These are phyloP conservation scores for Trapa bicornis DNA, from an alignment of 345 rosid genomes.

Conservation along the genomic window DNA sequence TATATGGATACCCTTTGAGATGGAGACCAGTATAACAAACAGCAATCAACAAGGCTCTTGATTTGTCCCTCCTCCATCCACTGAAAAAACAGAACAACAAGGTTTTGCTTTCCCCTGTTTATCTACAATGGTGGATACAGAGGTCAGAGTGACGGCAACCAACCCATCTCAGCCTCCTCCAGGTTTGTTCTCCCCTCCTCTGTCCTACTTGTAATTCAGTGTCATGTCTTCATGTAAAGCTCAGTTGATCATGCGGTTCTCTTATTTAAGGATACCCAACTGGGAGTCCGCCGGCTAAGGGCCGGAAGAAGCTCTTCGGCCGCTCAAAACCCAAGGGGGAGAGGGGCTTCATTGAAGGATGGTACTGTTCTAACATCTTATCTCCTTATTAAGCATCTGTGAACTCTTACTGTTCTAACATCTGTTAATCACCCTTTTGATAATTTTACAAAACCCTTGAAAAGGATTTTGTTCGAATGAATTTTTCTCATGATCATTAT, in stretches of 20 bases:
- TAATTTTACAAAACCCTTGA: too few species aligned
- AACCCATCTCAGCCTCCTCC: conserved; percentile 6
- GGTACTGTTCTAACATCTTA: conserved; percentile 21
- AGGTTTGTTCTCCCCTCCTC: conserved; percentile 4
- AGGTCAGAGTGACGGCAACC: too few species aligned
- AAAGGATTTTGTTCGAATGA: too few species aligned
- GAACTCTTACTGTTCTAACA: not conserved
- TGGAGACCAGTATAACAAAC: not conserved
- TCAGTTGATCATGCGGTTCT: not conserved
- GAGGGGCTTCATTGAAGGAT: conserved; percentile 49
- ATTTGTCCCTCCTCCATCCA: not conserved
- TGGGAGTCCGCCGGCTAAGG: conserved; percentile 13
- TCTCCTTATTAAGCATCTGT: not conserved
- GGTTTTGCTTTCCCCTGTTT: not conserved
- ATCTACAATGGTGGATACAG: too few species aligned
- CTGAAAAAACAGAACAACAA: not conserved
- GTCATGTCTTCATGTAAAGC: too few species aligned
- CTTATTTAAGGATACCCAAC: conserved; percentile 27
- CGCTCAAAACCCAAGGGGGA: conserved; percentile 38
- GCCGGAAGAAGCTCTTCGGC: conserved; percentile 19
- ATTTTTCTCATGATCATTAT: not conserved
- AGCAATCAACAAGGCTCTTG: not conserved
- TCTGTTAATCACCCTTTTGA: not conserved
- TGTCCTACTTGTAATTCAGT: not conserved
- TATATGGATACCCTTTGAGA: not conserved